Conservation (phyloP, 1,284 basidiomycete genomes). For the Earliella scabrosa region DNA sequence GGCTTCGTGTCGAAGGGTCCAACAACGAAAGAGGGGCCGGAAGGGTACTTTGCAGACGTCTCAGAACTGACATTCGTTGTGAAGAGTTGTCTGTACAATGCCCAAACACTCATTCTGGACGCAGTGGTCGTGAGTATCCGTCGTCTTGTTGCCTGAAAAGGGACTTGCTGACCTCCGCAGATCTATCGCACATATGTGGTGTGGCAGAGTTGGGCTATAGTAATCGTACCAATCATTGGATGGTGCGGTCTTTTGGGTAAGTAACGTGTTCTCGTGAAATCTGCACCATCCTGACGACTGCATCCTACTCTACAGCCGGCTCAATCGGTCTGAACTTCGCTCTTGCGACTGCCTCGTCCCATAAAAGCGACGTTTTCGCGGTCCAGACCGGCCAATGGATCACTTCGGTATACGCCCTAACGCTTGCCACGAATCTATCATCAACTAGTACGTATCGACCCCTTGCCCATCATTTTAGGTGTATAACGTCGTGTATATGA, state of each 20-base stretch:
- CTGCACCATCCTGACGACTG: too few species aligned
- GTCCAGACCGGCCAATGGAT: conserved; percentile 33
- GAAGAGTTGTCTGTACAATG: conserved; percentile 35
- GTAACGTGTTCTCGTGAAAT: not conserved
- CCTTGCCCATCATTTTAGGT: not conserved
- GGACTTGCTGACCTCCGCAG: conserved; percentile 9
- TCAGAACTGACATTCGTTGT: conserved; percentile 31
- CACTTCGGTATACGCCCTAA: conserved; percentile 34
- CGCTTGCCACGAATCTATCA: conserved; percentile 36
- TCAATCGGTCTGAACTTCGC: conserved; percentile 21
- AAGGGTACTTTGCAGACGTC: conserved; percentile 30
- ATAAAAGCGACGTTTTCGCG: conserved; percentile 27
- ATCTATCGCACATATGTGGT: conserved; percentile 36
- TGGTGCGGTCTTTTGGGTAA: conserved; percentile 29
- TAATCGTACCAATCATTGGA: conserved; percentile 30
- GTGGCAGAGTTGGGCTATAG: conserved; percentile 29
- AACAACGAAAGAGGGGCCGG: conserved; percentile 12
- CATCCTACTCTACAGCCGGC: conserved; percentile 6
- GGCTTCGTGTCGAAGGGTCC: conserved; percentile 22
- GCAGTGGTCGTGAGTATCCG: conserved; percentile 34
- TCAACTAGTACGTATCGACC: conserved; percentile 31
- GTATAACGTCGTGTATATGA: not conserved
- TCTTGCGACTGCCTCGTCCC: conserved; percentile 17
- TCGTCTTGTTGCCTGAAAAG: not conserved
- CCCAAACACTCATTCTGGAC: conserved; percentile 40